phyloP scores from a whole-genome alignment of 2,329 filamentous ascomycete genomes.

The Paecilomyces sp. region DNA sequence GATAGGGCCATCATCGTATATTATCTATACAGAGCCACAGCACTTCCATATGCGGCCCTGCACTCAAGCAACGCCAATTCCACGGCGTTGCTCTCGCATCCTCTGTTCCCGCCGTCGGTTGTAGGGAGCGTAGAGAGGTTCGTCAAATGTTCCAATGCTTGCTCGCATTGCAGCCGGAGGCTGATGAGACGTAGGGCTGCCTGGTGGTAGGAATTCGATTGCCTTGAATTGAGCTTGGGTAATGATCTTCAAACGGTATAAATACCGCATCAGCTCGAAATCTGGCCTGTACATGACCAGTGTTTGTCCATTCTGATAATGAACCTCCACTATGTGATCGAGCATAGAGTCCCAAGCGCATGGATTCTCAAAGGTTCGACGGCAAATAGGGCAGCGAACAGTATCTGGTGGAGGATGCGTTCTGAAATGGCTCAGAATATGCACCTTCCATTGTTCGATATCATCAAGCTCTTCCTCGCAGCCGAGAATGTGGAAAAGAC shows the following conservation, averaged over 20 bases:
- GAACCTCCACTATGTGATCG: slow-evolving; percentile 32
- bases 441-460: slow-evolving; percentile 33
- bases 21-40: neutral
- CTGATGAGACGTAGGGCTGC: slow-evolving; percentile 29
- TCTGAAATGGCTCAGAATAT: slow-evolving; percentile 40
- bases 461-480: slow-evolving; percentile 34
- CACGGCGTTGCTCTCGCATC: slow-evolving; percentile 25
- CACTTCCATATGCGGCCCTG: neutral
- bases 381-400: slow-evolving; percentile 38
- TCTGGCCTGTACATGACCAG: slow-evolving; percentile 34
- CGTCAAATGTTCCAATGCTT: slow-evolving; percentile 31
- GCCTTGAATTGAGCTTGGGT: slow-evolving; percentile 36
- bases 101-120: slow-evolving; percentile 33
- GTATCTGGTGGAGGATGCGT: slow-evolving; percentile 31
- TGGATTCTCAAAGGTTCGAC: slow-evolving; percentile 14
- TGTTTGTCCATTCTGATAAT: slow-evolving; percentile 35
- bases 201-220: slow-evolving; percentile 32
- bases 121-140: slow-evolving; percentile 32
- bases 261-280: slow-evolving; percentile 39
- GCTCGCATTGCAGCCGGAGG: slow-evolving; percentile 28
- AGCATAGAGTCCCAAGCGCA: slow-evolving; percentile 36
- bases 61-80: slow-evolving; percentile 24
- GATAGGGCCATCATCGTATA: too few relatives aligned
- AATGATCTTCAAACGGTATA: slow-evolving; percentile 36
- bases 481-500: slow-evolving; percentile 40